Evolutionary conservation across 306 rosid species (phyloP).

Genomic region (Prunus padus): DNA sequence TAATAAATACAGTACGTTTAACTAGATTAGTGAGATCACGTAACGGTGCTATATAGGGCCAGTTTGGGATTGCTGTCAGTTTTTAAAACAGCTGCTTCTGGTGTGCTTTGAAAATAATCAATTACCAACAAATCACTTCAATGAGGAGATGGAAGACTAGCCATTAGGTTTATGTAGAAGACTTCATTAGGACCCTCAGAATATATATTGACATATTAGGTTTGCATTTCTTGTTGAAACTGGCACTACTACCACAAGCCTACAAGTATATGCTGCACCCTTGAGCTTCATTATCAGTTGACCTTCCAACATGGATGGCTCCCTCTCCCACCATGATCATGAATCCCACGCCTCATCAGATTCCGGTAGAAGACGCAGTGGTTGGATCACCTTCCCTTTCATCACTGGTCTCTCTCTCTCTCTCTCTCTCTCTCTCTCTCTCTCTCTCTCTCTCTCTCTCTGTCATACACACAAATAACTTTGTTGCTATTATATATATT

Average conservation of each 20-base stretch:
- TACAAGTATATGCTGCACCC: neutral
- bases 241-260: neutral
- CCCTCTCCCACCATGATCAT: neutral
- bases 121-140: too few relatives aligned
- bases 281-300: neutral
- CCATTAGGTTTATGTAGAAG: neutral
- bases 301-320: constrained; percentile 13
- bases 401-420: constrained; percentile 29
- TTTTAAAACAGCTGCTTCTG: too few relatives aligned
- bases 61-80: too few relatives aligned
- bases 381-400: constrained; percentile 54
- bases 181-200: neutral
- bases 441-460: too few relatives aligned
- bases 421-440: neutral
- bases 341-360: constrained; percentile 13
- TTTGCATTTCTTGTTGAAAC: neutral
- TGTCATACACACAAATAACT: neutral
- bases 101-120: too few relatives aligned
- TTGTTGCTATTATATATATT: too few relatives aligned
- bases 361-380: constrained; percentile 26
- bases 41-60: too few relatives aligned
- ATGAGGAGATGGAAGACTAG: neutral
- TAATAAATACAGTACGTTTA: too few relatives aligned
- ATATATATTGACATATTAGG: neutral
- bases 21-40: too few relatives aligned